Evolutionary conservation across 1,139 yeast genomes (phyloP).

Genomic region (Suhomyces coccinellae): DNA sequence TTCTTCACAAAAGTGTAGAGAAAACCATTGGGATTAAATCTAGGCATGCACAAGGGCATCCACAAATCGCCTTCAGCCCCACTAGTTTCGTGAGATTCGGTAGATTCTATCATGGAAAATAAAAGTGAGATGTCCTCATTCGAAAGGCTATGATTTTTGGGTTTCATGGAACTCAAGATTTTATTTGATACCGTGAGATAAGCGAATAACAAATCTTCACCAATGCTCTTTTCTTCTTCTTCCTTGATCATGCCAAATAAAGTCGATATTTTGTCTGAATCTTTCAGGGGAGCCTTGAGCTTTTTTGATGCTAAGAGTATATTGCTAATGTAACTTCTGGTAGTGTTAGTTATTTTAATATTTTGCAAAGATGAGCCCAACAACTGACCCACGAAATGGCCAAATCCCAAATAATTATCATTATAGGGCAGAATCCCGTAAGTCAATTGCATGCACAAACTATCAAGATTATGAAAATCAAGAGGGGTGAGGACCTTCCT

Average conservation of each 20-base stretch:
- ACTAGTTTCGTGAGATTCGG: conserved; percentile 13
- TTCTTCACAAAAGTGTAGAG: conserved; percentile 75
- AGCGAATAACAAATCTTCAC: conserved; percentile 39
- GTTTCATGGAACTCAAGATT: conserved; percentile 35
- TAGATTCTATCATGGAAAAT: conserved; percentile 26
- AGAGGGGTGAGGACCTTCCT: conserved; percentile 71
- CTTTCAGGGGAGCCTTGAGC: conserved; percentile 15
- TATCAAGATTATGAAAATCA: conserved; percentile 64
- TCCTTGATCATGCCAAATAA: conserved; percentile 11
- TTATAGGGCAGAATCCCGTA: conserved; percentile 27
- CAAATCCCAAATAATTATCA: conserved; percentile 21
- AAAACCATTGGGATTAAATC: conserved; percentile 86
- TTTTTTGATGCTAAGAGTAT: conserved; percentile 29
- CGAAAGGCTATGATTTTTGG: conserved; percentile 34
- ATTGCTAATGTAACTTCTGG: conserved; percentile 32
- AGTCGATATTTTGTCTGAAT: conserved; percentile 11
- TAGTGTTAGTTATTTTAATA: conserved; percentile 34
- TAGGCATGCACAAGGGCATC: conserved; percentile 92
- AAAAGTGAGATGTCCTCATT: conserved; percentile 37
- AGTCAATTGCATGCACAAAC: conserved; percentile 56
- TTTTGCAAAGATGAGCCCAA: conserved; percentile 33
- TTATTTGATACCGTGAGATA: conserved; percentile 26
- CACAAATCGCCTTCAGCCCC: conserved; percentile 67
- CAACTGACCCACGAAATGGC: conserved; percentile 30
- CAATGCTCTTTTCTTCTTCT: conserved; percentile 17